Conservation (phyloP, 108 stramenopile species). For the Cyclotella choctawhatcheeana region DNA sequence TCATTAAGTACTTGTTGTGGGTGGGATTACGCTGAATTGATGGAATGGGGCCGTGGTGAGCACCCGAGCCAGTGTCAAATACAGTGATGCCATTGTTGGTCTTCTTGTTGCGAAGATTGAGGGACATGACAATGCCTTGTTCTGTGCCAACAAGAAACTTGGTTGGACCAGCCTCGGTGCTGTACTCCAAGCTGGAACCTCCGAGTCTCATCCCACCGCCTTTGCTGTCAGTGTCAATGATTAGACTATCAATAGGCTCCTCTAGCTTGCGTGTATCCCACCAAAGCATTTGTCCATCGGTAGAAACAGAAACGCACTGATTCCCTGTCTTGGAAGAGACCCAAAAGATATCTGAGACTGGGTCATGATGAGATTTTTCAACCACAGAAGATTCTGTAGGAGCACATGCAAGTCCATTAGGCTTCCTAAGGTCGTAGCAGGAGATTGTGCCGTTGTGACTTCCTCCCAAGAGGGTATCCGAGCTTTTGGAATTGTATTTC, state of each 20-base stretch:
- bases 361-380: slow-evolving; percentile 91
- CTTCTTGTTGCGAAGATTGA: slow-evolving; percentile 83
- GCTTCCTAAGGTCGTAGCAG: slow-evolving; percentile 81
- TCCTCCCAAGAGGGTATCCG: slow-evolving; percentile 80
- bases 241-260: slow-evolving; percentile 74
- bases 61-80: slow-evolving; percentile 76
- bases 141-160: slow-evolving; percentile 92
- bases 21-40: slow-evolving; percentile 87
- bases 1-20: too few relatives aligned
- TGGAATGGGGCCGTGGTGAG: slow-evolving; percentile 90
- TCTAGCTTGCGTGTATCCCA: slow-evolving; percentile 89
- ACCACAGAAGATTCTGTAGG: slow-evolving; percentile 75
- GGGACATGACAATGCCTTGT: slow-evolving; percentile 83
- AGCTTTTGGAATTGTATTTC: slow-evolving; percentile 86
- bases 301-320: slow-evolving; percentile 82
- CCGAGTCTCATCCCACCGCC: slow-evolving; percentile 75
- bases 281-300: slow-evolving; percentile 89
- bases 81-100: slow-evolving; percentile 84
- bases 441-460: slow-evolving; percentile 89
- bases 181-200: slow-evolving; percentile 86
- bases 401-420: slow-evolving; percentile 56
- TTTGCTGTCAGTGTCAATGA: slow-evolving; percentile 66
- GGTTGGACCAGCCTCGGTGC: slow-evolving; percentile 84
- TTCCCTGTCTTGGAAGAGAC: slow-evolving; percentile 89
- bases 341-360: slow-evolving; percentile 91